phyloP scores from a whole-genome alignment of 1,284 basidiomycete species.

The Agaricales sp. region DNA sequence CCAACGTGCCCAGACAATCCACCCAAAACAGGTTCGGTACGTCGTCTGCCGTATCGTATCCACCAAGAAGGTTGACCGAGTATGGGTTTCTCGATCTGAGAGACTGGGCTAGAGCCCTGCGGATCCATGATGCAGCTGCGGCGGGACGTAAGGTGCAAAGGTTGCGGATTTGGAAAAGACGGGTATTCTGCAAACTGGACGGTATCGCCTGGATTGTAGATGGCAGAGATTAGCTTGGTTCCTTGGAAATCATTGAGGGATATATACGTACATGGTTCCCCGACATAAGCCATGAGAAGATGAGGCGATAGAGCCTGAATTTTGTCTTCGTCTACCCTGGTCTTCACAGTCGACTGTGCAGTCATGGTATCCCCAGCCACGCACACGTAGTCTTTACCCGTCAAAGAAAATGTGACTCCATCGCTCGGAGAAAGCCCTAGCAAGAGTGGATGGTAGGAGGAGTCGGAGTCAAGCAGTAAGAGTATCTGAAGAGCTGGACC shows the following conservation, averaged over 20 bases:
- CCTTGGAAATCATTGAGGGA: not conserved
- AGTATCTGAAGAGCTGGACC: not conserved
- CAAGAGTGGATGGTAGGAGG: not conserved
- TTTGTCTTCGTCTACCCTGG: slow-evolving; percentile 98
- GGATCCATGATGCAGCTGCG: slow-evolving; percentile 91
- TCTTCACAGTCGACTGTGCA: slow-evolving; percentile 88
- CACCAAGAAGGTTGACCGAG: slow-evolving; percentile 88
- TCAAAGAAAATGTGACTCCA: slow-evolving; percentile 73
- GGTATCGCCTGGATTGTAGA: slow-evolving; percentile 67
- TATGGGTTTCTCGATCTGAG: slow-evolving; percentile 86
- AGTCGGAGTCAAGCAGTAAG: not conserved
- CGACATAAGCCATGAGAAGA: slow-evolving; percentile 91
- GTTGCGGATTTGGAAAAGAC: slow-evolving; percentile 94
- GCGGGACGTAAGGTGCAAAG: slow-evolving; percentile 82
- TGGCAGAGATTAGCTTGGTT: not conserved
- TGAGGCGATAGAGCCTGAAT: slow-evolving; percentile 88
- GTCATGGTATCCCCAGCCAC: slow-evolving; percentile 89
- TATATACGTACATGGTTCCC: slow-evolving; percentile 69
- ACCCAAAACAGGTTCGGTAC: slow-evolving; percentile 88
- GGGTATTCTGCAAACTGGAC: slow-evolving; percentile 92
- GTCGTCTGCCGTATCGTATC: slow-evolving; percentile 68
- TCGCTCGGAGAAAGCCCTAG: slow-evolving; percentile 20
- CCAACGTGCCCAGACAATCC: slow-evolving; percentile 89
- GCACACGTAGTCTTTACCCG: slow-evolving; percentile 86
- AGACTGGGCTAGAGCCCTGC: slow-evolving; percentile 82